phyloP scores from a whole-genome alignment of 2,329 filamentous ascomycete genomes.

The Fusarium circinatum region DNA sequence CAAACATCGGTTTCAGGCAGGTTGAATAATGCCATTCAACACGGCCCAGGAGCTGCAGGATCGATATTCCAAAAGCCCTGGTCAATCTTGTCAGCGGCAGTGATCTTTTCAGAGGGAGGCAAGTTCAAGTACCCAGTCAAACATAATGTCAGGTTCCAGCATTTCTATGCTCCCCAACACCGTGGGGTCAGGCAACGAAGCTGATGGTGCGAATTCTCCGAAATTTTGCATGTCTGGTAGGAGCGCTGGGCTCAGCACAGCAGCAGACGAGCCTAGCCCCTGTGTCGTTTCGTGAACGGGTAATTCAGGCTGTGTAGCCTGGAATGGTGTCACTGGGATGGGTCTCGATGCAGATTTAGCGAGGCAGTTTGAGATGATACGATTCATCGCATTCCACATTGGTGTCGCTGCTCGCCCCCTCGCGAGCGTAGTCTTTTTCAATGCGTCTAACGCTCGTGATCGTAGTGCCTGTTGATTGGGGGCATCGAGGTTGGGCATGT shows the following conservation, averaged over 20 bases:
- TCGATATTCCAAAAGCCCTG: background rate
- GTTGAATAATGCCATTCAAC: background rate
- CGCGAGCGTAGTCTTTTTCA: background rate
- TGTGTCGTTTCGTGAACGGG: no score
- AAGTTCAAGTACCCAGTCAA: background rate
- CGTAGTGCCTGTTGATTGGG: background rate
- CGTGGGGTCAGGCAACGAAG: background rate
- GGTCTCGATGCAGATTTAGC: background rate
- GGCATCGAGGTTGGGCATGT: background rate
- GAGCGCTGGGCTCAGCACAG: fast-evolving
- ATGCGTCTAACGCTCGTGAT: background rate
- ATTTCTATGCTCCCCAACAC: background rate
- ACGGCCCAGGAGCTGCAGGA: background rate
- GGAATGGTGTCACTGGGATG: background rate
- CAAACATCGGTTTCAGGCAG: background rate
- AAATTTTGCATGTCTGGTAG: background rate
- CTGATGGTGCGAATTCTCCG: background rate
- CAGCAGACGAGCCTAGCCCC: background rate
- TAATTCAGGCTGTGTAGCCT: background rate
- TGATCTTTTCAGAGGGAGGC: no score
- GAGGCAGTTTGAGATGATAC: background rate
- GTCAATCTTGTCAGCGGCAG: background rate
- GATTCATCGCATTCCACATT: background rate
- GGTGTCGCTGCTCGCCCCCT: background rate
- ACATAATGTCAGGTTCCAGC: background rate